Conservation (phyloP, 768 basidiomycete species). For the Psilocybe cubensis region DNA sequence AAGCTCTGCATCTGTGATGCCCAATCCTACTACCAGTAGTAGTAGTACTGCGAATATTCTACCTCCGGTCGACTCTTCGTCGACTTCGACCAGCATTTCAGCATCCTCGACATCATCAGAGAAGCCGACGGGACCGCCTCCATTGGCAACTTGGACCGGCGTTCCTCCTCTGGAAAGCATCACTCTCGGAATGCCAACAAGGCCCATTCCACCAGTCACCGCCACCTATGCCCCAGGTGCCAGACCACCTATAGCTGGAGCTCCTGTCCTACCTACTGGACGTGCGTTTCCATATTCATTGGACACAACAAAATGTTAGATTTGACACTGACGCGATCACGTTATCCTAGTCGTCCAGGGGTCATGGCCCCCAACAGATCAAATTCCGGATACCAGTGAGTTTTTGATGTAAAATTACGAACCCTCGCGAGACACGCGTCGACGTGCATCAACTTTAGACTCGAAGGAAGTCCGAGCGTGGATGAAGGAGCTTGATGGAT, state of each 20-base stretch:
- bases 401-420: not conserved
- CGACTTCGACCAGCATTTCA: conserved; percentile 12
- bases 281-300: conserved; percentile 42
- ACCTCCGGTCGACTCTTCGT: conserved; percentile 13
- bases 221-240: conserved; percentile 63
- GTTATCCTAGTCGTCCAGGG: conserved; percentile 44
- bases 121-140: conserved; percentile 39
- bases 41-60: not conserved
- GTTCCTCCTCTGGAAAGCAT: conserved; percentile 65
- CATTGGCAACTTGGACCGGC: conserved; percentile 48
- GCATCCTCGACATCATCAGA: conserved; percentile 5
- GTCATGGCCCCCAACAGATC: conserved; percentile 69
- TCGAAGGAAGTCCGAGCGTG: conserved; percentile 69
- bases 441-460: conserved; percentile 32
- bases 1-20: conserved; percentile 5
- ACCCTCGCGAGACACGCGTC: not conserved
- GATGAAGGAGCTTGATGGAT: conserved; percentile 77
- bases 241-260: conserved; percentile 64
- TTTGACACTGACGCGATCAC: not conserved
- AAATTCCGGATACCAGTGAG: conserved; percentile 59
- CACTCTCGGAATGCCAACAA: conserved; percentile 64
- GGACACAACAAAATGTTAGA: not conserved
- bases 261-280: conserved; percentile 64
- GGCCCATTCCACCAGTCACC: conserved; percentile 49
- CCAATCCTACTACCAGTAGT: not conserved